These are phyloP conservation scores for Pythium angustatum DNA, from an alignment of 352 stramenopile genomes.

Conservation along the genomic window DNA sequence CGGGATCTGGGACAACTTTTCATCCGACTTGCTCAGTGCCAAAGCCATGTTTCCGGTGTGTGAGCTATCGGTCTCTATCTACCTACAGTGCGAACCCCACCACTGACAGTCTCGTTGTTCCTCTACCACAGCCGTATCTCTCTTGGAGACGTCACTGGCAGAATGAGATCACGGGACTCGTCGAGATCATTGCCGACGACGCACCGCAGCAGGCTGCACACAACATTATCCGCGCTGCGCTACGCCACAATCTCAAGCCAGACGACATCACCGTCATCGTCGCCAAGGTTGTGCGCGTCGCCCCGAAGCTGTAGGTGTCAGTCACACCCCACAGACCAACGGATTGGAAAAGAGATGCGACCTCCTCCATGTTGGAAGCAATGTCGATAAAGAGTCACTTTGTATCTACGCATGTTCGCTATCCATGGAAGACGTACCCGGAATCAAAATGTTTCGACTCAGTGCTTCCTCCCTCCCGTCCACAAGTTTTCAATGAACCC, in stretches of 20 bases:
- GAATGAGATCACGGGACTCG: slow-evolving; percentile 53
- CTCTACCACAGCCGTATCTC: slow-evolving; percentile 48
- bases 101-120: no score
- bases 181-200: slow-evolving; percentile 54
- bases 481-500: no score
- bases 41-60: slow-evolving; percentile 61
- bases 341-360: no score
- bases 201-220: slow-evolving; percentile 46
- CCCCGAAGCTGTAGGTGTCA: slow-evolving; percentile 45
- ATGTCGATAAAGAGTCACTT: no score
- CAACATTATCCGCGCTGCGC: slow-evolving; percentile 65
- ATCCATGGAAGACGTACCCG: no score
- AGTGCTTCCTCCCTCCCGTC: no score
- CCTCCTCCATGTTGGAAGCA: no score
- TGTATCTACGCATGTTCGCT: no score
- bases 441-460: no score
- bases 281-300: slow-evolving; percentile 58
- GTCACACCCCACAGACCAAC: not conserved
- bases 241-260: slow-evolving; percentile 84
- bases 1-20: slow-evolving; percentile 84
- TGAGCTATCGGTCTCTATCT: no score
- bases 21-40: slow-evolving; percentile 47
- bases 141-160: slow-evolving; percentile 70
- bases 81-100: no score
- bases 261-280: slow-evolving; percentile 84